Base-by-base conservation (phyloP, 768 basidiomycete genomes). In the Lactifluus echinatus region DNA sequence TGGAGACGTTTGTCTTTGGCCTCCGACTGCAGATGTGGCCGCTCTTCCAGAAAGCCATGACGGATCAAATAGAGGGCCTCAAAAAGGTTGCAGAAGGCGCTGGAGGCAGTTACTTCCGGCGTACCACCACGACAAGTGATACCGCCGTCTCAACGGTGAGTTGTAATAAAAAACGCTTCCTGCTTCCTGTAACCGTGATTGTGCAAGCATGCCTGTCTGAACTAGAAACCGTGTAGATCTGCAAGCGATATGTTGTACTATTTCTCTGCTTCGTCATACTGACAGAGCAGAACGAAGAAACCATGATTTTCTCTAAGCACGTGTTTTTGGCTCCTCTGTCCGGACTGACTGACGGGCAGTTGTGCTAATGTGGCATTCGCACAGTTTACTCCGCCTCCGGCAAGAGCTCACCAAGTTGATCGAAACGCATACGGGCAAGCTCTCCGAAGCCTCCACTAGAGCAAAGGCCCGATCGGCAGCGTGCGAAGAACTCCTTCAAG, bases 221-320 rank as follows among this genome's bases (percentile, higher is more conserved):
- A 45, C 12, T 8, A 10, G 34, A 10, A 11, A 11, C 29, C 40
- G 21, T 37, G 15, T 37, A 78, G 87, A 81, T 93, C 14, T 89
- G 87, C 67, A 78, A 76, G 49, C 81, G 84, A 56, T 99, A 98
- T 69, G 76, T 85, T 14, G 74, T 74, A 15, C 68, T 96, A 65
- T 98, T 98, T 75, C 85, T 83, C 58, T 83, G 87, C 2, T 83
- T 93, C 61, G 82, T 94, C 21, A 79, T 82, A 28, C 72, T 99
- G 61, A 90, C 89, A 3, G 80, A 79, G 37, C 85, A 89, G 59
- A 85, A 83, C 40, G 92, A 96, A 63, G 94, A 96, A 68, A 90
- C 90, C 8, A 96, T 97, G 93, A 88, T 98, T 46, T 96, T 96
- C 66, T 83, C 87, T 23, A 93, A 93, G 95, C 95, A n/a, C n/a